Base-by-base conservation (phyloP, 306 rosid species). In the Coriaria nepalensis region DNA sequence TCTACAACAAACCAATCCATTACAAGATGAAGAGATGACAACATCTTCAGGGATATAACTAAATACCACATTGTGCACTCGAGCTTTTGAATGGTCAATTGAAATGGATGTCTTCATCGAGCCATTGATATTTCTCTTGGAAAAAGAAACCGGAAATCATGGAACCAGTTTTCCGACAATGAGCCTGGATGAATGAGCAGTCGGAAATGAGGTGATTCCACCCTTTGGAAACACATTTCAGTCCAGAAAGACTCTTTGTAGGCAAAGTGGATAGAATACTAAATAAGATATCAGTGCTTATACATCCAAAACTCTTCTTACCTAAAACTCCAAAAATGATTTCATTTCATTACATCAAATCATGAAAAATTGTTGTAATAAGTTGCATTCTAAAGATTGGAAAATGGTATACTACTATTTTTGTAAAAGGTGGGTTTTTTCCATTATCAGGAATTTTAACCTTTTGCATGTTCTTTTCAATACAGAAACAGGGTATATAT, bases 1-100 rank as follows among this genome's bases (percentile, higher is more conserved):
- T 6, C 92, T 70, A 44, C 82, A 74, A 20, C 93, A 77, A 3
- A 81, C 63, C 2, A 81, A 57, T 0, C 82, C 93, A 2, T 72
- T 64, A 44, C 76, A 72, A 0, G 93, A 78, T 6, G 75, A 54
- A 43, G 74, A 50, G 32, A 72, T 20, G 0, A 81, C 80, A 36
- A 74, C 86, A 2, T 67, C 64, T 59, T 78, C 74, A 0, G 80
- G 82, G 9, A 81, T 76, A 61, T 74, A 81, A 61, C 14, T 29
- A 37, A 78, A 59, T 29, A 67, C 59, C 2, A 2, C 39, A 0
- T 51, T 56, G 4, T 57, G 55, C 49, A 71, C 61, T n/a, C 29
- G 49, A 61, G 55, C 37, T 9, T 2, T 14, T 36, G 50, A 4
- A n/a, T 35, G 60, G 2, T 35, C 62, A 2, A 65, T 50, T 6